These are phyloP conservation scores for Conoideocrella luteorostrata DNA, from an alignment of 2,329 filamentous ascomycete genomes.

Conservation along the genomic window DNA sequence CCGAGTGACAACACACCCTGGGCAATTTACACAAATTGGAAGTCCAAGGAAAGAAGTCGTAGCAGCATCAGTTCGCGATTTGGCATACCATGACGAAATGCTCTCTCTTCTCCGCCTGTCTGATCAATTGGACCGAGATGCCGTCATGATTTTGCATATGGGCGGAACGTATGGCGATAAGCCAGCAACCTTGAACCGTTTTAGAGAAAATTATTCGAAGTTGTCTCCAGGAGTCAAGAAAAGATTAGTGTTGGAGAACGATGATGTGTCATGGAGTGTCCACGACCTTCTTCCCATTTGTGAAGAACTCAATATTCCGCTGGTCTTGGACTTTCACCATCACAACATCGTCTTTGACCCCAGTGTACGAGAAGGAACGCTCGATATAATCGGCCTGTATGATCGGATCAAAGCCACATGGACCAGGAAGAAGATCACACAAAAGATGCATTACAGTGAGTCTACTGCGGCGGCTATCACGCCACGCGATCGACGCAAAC, in stretches of 20 bases:
- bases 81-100: conserved; percentile 85
- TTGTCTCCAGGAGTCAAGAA: conserved; percentile 67
- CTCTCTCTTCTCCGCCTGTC: conserved; percentile 70
- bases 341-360: conserved; percentile 89
- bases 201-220: conserved; percentile 64
- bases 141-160: conserved; percentile 92
- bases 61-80: conserved; percentile 67
- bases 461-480: conserved; percentile 60
- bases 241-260: conserved; percentile 84
- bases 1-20: conserved; percentile 82
- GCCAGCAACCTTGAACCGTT: conserved; percentile 67
- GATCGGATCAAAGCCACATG: conserved; percentile 78
- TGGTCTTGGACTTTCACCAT: conserved; percentile 91
- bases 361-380: conserved; percentile 71
- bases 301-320: conserved; percentile 86
- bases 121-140: conserved; percentile 72
- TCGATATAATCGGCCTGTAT: conserved; percentile 69
- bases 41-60: conserved; percentile 76
- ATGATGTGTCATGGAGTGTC: conserved; percentile 88
- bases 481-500: conserved; percentile 71
- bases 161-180: conserved; percentile 89
- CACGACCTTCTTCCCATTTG: conserved; percentile 86
- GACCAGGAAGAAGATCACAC: conserved; percentile 74
- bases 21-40: conserved; percentile 87
- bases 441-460: conserved; percentile 97